Evolutionary conservation across 768 basidiomycete species (phyloP).

Genomic region (Serendipita sp.): DNA sequence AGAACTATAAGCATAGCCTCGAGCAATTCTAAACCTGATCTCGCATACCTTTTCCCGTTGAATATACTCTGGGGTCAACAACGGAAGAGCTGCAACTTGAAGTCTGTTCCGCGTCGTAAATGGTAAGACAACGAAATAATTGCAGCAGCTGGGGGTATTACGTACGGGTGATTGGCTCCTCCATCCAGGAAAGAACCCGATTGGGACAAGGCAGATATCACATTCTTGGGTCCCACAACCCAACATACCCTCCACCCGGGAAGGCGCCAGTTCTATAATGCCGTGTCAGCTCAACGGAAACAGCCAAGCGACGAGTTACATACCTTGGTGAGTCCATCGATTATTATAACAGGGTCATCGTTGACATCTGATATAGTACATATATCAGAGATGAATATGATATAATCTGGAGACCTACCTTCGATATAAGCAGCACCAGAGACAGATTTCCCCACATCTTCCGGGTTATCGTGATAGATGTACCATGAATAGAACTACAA

Average conservation of each 20-base stretch:
- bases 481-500: conserved; percentile 88
- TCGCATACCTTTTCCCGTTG: conserved; percentile 43
- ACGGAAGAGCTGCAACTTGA: conserved; percentile 75
- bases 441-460: conserved; percentile 60
- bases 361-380: conserved; percentile 46
- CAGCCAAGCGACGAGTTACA: neutral
- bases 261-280: conserved; percentile 72
- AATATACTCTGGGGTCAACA: conserved; percentile 60
- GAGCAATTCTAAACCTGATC: no score
- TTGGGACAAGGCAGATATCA: conserved; percentile 83
- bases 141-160: conserved; percentile 8
- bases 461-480: conserved; percentile 66
- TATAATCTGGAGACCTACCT: conserved; percentile 11
- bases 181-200: conserved; percentile 88
- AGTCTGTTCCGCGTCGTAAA: conserved; percentile 29
- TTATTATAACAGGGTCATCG: conserved; percentile 64
- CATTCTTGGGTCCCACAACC: conserved; percentile 82
- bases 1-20: no score
- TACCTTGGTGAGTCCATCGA: conserved; percentile 88
- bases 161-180: conserved; percentile 84
- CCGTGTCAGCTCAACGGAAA: conserved; percentile 14
- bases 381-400: neutral
- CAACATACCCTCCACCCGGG: conserved; percentile 85
- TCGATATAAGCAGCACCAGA: conserved; percentile 75
- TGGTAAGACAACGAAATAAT: neutral